These are phyloP conservation scores for Boletus edulis DNA, from an alignment of 768 basidiomycete species.

Conservation along the genomic window DNA sequence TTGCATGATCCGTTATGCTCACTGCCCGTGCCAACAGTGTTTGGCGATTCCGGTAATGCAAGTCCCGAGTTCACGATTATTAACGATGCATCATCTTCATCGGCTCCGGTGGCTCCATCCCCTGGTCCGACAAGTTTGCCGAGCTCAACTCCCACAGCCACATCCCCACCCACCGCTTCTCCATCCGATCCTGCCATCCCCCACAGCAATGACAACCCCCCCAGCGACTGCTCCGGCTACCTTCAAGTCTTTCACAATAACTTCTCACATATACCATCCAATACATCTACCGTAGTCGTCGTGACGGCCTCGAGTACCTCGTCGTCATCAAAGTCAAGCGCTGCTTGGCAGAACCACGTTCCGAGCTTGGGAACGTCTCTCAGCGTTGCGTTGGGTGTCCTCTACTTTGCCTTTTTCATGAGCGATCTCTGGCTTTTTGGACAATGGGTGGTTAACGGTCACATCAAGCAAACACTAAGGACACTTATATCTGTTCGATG, in stretches of 20 bases:
- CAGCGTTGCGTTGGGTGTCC: conserved; percentile 12
- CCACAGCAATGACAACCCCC: not conserved
- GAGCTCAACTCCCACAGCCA: not conserved
- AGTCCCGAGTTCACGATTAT: conserved; percentile 42
- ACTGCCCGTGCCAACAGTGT: conserved; percentile 22
- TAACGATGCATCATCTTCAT: conserved; percentile 56
- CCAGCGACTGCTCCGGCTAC: not conserved
- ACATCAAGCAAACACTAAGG: conserved; percentile 1
- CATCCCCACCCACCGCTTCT: not conserved
- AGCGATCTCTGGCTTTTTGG: conserved; percentile 7
- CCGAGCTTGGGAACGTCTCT: conserved; percentile 16
- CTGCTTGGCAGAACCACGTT: conserved; percentile 26
- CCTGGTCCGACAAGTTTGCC: conserved; percentile 3
- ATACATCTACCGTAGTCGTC: conserved; percentile 2
- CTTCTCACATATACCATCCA: not conserved
- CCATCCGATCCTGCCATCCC: not conserved
- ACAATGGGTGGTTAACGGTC: conserved; percentile 9
- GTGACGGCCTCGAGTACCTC: not conserved
- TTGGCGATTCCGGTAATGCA: conserved; percentile 42
- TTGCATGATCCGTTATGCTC: not conserved
- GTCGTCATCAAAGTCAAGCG: conserved; percentile 16
- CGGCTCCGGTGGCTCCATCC: conserved; percentile 11
- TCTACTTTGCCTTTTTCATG: conserved; percentile 24
- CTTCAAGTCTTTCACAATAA: not conserved
- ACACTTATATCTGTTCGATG: conserved; percentile 10